Conservation (phyloP, 352 stramenopile species). For the Phytophthora citricola region DNA sequence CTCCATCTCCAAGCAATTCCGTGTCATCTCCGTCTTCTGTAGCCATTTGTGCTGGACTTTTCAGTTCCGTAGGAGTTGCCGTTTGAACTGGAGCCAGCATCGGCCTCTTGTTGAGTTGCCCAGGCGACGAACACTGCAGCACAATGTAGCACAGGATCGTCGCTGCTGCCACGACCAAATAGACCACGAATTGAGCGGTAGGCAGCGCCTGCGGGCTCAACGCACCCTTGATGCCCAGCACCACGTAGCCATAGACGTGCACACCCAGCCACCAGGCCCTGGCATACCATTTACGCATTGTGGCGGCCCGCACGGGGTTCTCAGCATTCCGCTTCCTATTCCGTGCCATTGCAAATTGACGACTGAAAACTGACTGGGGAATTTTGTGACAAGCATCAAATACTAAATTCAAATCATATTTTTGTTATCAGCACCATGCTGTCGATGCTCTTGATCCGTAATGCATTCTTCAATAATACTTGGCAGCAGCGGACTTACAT, state of each 20-base stretch:
- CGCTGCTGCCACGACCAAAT: conserved; percentile 42
- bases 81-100: conserved; percentile 27
- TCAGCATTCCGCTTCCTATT: conserved; percentile 36
- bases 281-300: conserved; percentile 69
- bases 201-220: conserved; percentile 38
- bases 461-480: background rate
- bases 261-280: conserved; percentile 73
- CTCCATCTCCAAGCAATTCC: conserved; percentile 35
- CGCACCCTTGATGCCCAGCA: conserved; percentile 44
- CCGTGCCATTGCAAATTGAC: conserved; percentile 26
- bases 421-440: background rate
- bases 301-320: conserved; percentile 40
- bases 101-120: conserved; percentile 50
- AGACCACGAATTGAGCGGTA: conserved; percentile 50
- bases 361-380: background rate
- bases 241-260: conserved; percentile 71
- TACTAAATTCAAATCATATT: conserved; percentile 33
- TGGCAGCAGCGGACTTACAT: conserved; percentile 18
- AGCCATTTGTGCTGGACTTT: conserved; percentile 14
- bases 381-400: conserved; percentile 16
- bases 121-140: conserved; percentile 70
- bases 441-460: too few species aligned
- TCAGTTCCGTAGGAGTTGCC: background rate
- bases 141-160: conserved; percentile 56
- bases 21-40: conserved; percentile 41